phyloP scores from a whole-genome alignment of 2,329 filamentous ascomycete genomes.

The Fusarium aywerte region DNA sequence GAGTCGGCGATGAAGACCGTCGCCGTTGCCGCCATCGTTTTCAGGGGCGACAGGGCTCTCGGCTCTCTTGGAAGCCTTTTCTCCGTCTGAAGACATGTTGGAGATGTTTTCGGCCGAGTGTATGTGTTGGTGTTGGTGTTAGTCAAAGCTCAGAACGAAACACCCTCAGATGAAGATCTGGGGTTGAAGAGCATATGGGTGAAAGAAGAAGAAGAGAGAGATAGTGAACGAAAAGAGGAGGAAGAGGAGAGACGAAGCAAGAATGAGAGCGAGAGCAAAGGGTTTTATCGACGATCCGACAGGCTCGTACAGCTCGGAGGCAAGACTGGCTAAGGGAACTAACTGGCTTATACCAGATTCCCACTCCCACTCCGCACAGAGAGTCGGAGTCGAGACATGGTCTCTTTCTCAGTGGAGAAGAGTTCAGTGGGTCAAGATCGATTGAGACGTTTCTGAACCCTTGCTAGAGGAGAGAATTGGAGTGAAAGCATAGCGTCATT shows the following conservation, averaged over 20 bases:
- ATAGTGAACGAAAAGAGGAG: background rate
- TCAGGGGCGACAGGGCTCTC: conserved; percentile 7
- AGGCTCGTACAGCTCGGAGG: background rate
- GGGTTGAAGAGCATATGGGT: conserved; percentile 24
- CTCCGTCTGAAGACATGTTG: conserved; percentile 34
- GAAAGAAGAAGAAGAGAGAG: background rate
- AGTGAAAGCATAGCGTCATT: conserved; percentile 32
- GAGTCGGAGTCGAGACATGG: conserved; percentile 10
- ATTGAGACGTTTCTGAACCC: conserved; percentile 12
- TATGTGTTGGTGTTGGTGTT: conserved; percentile 7
- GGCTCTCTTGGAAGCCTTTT: conserved; percentile 30
- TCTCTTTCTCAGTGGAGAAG: background rate
- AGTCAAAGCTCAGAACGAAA: conserved; percentile 4
- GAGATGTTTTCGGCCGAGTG: conserved; percentile 9
- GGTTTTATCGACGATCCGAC: conserved; percentile 20
- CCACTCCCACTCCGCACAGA: background rate
- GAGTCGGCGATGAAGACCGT: conserved; percentile 38
- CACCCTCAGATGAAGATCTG: conserved; percentile 18
- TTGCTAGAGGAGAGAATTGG: background rate
- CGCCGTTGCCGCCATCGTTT: conserved; percentile 21
- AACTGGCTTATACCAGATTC: background rate
- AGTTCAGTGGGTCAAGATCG: conserved; percentile 20
- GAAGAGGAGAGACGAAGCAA: background rate
- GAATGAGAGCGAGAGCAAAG: conserved; percentile 11
- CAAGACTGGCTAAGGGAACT: background rate